Evolutionary conservation across 495 filamentous ascomycete species (phyloP).

Genomic region (Penicillium subrubescens): DNA sequence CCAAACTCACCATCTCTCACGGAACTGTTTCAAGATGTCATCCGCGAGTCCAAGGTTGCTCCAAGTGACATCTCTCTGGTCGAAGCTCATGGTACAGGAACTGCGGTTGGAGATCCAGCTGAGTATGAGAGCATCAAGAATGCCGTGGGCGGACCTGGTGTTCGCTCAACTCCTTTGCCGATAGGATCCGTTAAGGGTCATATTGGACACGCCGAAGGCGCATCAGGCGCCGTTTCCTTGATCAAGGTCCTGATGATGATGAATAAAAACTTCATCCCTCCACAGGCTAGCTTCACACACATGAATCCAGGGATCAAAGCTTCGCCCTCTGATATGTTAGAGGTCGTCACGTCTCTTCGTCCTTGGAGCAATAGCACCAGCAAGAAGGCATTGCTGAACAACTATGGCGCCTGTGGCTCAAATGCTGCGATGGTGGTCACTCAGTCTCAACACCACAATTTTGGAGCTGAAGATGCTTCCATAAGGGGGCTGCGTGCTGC

Average conservation of each 20-base stretch:
- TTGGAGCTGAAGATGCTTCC: background rate
- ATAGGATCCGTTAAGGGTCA: slow-evolving; percentile 45
- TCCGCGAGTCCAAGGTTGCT: slow-evolving; percentile 57
- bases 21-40: slow-evolving; percentile 56
- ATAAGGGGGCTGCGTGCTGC: background rate
- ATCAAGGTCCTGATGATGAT: slow-evolving; percentile 50
- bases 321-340: slow-evolving; percentile 15
- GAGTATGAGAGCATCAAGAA: slow-evolving; percentile 32
- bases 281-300: slow-evolving; percentile 33
- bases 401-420: slow-evolving; percentile 40
- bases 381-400: slow-evolving; percentile 37
- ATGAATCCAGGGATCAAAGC: slow-evolving; percentile 38
- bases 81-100: slow-evolving; percentile 64
- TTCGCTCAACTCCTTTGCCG: slow-evolving; percentile 16
- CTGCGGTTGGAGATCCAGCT: slow-evolving; percentile 41
- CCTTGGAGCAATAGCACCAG: slow-evolving; percentile 27
- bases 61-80: slow-evolving; percentile 68
- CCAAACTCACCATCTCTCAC: slow-evolving; percentile 66
- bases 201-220: slow-evolving; percentile 47
- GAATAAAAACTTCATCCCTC: slow-evolving; percentile 33
- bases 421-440: slow-evolving; percentile 36
- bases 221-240: slow-evolving; percentile 43
- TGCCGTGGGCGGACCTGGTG: slow-evolving; percentile 28
- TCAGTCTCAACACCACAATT: background rate
- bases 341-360: slow-evolving; percentile 25